phyloP scores from a whole-genome alignment of 2,329 filamentous ascomycete species.

The Penicillium occitanis region DNA sequence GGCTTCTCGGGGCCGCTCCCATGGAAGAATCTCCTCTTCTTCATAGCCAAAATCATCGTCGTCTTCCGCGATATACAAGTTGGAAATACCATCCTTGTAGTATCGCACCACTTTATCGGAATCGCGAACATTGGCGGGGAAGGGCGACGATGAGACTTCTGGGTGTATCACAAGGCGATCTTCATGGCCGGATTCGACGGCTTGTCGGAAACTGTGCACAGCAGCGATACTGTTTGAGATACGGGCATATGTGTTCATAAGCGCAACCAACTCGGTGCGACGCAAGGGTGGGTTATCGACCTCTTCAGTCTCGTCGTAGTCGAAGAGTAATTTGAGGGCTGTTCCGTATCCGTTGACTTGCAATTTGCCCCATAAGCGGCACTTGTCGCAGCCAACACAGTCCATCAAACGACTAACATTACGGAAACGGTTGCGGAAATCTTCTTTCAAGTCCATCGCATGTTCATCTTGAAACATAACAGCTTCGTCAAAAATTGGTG shows the following conservation, averaged over 20 bases:
- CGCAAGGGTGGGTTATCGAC: slow-evolving; percentile 69
- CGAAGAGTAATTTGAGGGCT: slow-evolving; percentile 92
- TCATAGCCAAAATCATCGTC: slow-evolving; percentile 48
- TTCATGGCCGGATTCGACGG: slow-evolving; percentile 41
- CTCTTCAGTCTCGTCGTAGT: slow-evolving; percentile 71
- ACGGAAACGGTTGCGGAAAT: slow-evolving; percentile 95
- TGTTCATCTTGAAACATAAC: slow-evolving; percentile 79
- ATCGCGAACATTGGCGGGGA: slow-evolving; percentile 23
- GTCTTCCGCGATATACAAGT: slow-evolving; percentile 41
- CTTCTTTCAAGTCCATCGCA: slow-evolving; percentile 79
- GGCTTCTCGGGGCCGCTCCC: slow-evolving; percentile 36
- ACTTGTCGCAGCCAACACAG: slow-evolving; percentile 98
- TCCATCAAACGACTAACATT: slow-evolving; percentile 98
- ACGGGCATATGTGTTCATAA: slow-evolving; percentile 90
- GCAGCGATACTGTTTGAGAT: slow-evolving; percentile 78
- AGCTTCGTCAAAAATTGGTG: slow-evolving; percentile 87
- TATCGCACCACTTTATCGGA: slow-evolving; percentile 26
- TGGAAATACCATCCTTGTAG: slow-evolving; percentile 36
- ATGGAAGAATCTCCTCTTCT: slow-evolving; percentile 32
- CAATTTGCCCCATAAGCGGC: slow-evolving; percentile 94
- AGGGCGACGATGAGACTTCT: slow-evolving; percentile 30
- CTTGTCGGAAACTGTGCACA: slow-evolving; percentile 67
- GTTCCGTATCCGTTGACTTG: slow-evolving; percentile 94
- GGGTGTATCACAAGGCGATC: slow-evolving; percentile 32
- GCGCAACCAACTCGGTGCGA: slow-evolving; percentile 86